These are phyloP conservation scores for Fusarium drepaniforme DNA, from an alignment of 2,329 filamentous ascomycete genomes.

Conservation along the genomic window DNA sequence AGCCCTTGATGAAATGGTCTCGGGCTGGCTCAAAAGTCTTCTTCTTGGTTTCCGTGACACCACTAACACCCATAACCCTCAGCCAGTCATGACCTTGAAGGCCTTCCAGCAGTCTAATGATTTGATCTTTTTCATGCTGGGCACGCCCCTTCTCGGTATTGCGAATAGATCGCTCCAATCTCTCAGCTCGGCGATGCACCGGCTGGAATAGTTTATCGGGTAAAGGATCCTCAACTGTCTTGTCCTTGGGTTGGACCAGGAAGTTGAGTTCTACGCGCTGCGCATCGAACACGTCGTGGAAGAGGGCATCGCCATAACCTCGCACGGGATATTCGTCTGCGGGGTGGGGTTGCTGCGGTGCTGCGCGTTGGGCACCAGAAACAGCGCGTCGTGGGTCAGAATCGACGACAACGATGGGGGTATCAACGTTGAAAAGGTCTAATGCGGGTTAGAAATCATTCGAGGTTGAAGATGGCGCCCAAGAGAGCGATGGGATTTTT, in stretches of 20 bases:
- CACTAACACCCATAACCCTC: slow-evolving; percentile 89
- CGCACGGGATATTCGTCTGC: slow-evolving; percentile 56
- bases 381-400: slow-evolving; percentile 51
- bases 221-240: slow-evolving; percentile 64
- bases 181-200: slow-evolving; percentile 69
- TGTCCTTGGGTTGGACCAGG: slow-evolving; percentile 59
- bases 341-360: slow-evolving; percentile 45
- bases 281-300: slow-evolving; percentile 67
- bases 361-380: slow-evolving; percentile 44
- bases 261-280: slow-evolving; percentile 69
- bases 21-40: slow-evolving; percentile 89
- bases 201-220: slow-evolving; percentile 67
- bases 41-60: slow-evolving; percentile 85
- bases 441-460: slow-evolving; percentile 33
- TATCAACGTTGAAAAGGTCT: slow-evolving; percentile 82
- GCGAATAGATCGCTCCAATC: slow-evolving; percentile 71
- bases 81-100: slow-evolving; percentile 94
- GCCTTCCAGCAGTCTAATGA: slow-evolving; percentile 78
- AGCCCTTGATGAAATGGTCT: slow-evolving; percentile 85
- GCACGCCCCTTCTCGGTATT: slow-evolving; percentile 74
- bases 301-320: slow-evolving; percentile 68
- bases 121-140: slow-evolving; percentile 75
- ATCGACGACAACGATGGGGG: slow-evolving; percentile 79
- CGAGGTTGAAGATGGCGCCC: neutral
- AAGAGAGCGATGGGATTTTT: slow-evolving; percentile 35